Base-by-base conservation (phyloP, 2,329 filamentous ascomycete genomes). In the Xylaria hypoxylon region DNA sequence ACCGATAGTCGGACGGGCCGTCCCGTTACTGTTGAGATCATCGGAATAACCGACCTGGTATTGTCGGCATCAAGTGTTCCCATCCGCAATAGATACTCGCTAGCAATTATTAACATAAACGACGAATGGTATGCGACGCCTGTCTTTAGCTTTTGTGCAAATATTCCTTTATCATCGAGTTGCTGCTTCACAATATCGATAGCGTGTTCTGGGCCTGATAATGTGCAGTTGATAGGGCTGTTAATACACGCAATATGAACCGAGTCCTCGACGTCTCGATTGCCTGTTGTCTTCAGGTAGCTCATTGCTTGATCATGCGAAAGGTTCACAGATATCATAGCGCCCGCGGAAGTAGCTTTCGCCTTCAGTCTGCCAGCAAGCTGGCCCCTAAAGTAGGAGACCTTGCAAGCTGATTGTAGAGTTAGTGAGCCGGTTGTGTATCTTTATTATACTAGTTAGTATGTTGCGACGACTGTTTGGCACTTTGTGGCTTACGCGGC, bases 381-480 rank as follows among this genome's bases (percentile, higher is more conserved):
- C 45, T 71, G 66, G 0, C 79, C 79, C 8, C 79, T 74, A 45
- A 70, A 73, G 57, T 77, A 80, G 2, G 79, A 74, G 1, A 77
- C 68, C 33, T 73, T 77, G 64, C 75, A 78, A 2, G 79, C 79
- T 1, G 75, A 72, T 3, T 70, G 24, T 5, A 73, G 51, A 0
- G 67, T 59, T 28, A 79, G 59, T 0, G 72, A 73, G 1, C 76
- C 75, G 13, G 71, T 65, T 0, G 77, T 73, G 22, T 72, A 74
- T 1, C 69, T 71, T 24, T 26, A 24, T 50, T 6, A n/a, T 17
- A 2, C 24, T 1, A 19, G 45, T 67, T 35, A 50, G 52, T 51
- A 44, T 8, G 19, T 8, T 35, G 3, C 8, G 28, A 28, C 6
- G n/a, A 8, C 31, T 35, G 11, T 35, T 22, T 11, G 19, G n/a